Evolutionary conservation across 371 early-diverging fungal species (phyloP).

Genomic region (Lichtheimia ramosa): DNA sequence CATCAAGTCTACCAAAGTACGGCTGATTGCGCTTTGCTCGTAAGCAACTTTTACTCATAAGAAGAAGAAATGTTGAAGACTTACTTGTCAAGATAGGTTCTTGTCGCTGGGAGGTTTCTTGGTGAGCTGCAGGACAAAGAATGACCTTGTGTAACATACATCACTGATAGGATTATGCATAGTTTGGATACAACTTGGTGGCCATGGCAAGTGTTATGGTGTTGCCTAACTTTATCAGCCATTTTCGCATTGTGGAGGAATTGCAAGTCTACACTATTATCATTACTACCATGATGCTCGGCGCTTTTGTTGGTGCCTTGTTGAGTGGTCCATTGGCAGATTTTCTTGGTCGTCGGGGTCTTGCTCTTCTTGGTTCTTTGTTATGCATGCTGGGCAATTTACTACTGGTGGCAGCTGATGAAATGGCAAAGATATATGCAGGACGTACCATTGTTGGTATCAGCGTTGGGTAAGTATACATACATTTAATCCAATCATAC

Average conservation of each 20-base stretch:
- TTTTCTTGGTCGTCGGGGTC: constrained; percentile 70
- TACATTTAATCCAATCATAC: not conserved
- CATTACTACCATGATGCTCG: constrained; percentile 20
- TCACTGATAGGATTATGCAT: not conserved
- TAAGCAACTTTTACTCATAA: not conserved
- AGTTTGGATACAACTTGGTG: constrained; percentile 16
- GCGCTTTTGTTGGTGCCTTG: constrained; percentile 67
- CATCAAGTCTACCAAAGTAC: not conserved
- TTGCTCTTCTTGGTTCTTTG: constrained; percentile 65
- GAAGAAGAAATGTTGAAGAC: not conserved
- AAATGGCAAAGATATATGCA: constrained; percentile 57
- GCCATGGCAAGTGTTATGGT: constrained; percentile 8
- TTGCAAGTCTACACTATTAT: not conserved
- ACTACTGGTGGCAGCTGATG: constrained; percentile 63
- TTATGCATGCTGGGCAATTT: constrained; percentile 75
- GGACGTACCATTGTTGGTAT: constrained; percentile 84
- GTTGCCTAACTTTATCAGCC: constrained; percentile 1
- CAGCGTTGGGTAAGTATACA: constrained; percentile 71
- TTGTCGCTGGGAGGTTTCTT: constrained; percentile 15
- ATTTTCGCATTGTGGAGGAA: not conserved
- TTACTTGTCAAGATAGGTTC: constrained; percentile 2
- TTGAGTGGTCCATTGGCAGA: constrained; percentile 71
- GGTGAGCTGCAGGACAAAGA: constrained; percentile 4
- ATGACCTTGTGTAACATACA: constrained; percentile 6
- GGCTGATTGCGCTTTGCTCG: constrained; percentile 1